Base-by-base conservation (phyloP, 257 asterid species). In the Jacaranda copaia region DNA sequence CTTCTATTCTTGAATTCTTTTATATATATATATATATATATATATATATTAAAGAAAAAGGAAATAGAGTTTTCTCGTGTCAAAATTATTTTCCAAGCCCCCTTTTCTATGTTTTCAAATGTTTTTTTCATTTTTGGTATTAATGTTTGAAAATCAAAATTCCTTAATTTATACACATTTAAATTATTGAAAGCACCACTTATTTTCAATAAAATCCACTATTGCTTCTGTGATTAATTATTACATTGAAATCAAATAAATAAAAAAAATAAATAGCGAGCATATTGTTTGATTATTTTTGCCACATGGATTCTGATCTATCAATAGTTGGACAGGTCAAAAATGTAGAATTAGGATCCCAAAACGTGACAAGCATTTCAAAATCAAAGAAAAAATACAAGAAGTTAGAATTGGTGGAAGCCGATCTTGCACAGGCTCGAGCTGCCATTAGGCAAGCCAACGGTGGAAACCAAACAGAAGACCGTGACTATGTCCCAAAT, bases 391-490 rank as follows among this genome's bases (percentile, higher is more conserved):
- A 63, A 73, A 79, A 58, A 46, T 32, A 58, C 62, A 83, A 83
- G 77, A 79, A 79, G 35, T 32, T 88, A 67, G 85, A 81, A 63
- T 56, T 72, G 52, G 38, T 89, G 58, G 97, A 91, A 79, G 86
- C 86, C 0, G 82, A 80, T 52, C 89, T 91, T 16, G 79, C 70
- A 18, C 82, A 76, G 63, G 85, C 93, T 74, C 89, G 97, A 71
- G 85, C 73, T 40, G 85, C 88, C 39, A 87, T 91, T 57, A 81
- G 70, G 56, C 84, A 81, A 73, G 73, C 82, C 56, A 71, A 48
- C 48, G 8, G 1, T 18, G 25, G 45, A 25, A 86, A 86, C 75
- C 66, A 70, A 73, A 75, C 85, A 38, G 49, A 73, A 18, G 88
- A 84, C 75, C 83, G 83, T 3, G 84, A 85, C 40, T 89, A 82